phyloP scores from a whole-genome alignment of 2,329 filamentous ascomycete species.

The Thielaviopsis populi region DNA sequence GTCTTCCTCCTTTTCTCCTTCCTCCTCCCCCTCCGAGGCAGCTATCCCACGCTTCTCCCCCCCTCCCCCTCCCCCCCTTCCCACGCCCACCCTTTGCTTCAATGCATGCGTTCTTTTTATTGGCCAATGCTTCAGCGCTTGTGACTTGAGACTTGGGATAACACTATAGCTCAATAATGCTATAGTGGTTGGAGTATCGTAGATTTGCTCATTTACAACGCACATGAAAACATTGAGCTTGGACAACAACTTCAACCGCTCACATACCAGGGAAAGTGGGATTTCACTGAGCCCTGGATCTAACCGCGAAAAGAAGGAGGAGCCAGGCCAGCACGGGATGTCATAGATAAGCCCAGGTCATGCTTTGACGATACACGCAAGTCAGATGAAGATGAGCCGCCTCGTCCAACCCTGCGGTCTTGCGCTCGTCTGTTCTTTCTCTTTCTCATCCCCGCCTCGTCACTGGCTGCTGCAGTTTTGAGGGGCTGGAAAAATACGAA shows the following conservation, averaged over 20 bases:
- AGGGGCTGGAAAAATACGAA: neutral
- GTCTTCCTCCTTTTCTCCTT: neutral
- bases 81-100: neutral
- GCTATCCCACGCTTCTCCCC: neutral
- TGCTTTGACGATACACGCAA: neutral
- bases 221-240: too few species aligned
- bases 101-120: neutral
- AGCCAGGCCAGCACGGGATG: neutral
- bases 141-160: too few species aligned
- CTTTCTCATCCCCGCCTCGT: neutral
- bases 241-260: neutral
- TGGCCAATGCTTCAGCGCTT: neutral
- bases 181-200: too few species aligned
- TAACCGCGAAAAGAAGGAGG: neutral
- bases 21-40: neutral
- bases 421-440: slow-evolving; percentile 1
- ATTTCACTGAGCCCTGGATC: neutral
- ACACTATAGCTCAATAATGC: too few species aligned
- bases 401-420: neutral
- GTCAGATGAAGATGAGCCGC: neutral
- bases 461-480: neutral
- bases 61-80: neutral
- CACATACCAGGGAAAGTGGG: neutral
- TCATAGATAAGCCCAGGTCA: neutral
- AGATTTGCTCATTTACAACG: too few species aligned